Base-by-base conservation (phyloP, 2,329 filamentous ascomycete species). In the Calonectria hongkongensis region DNA sequence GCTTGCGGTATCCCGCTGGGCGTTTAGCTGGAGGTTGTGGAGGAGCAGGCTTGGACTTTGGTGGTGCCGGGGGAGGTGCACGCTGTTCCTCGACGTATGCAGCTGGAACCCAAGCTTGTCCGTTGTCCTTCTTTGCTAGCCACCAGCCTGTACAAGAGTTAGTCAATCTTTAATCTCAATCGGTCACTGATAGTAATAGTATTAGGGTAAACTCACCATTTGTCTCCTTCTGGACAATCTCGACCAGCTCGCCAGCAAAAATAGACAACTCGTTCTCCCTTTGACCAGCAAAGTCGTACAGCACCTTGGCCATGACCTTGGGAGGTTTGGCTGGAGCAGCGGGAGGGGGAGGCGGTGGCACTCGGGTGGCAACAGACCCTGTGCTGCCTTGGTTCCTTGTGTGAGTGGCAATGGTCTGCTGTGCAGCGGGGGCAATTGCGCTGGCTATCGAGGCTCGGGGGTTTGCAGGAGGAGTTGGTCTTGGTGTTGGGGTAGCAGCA, bases 61-160 rank as follows among this genome's bases (percentile, higher is more conserved):
- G 89, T 1, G 93, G 91, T 1, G 94, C 91, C 12, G 93, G 92
- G 16, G 94, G 92, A 8, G 91, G 89, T 9, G 91, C 90, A 5
- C 91, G 89, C 82, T 94, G 90, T 85, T 98, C 96, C 85, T 98
- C 94, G 10, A 99, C 93, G 81, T 99, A 99, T 25, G 96, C 95
- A 25, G 96, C 94, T 0, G 97, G 97, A 3, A 97, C 92, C 97
- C 97, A 99, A 65, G 95, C 97, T 84, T 97, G 95, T n/a, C 91
- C 91, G 5, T 79, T 78, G 7, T 77, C 85, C 74, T 93, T 94
- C 87, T 95, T 96, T 75, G 93, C 97, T 58, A 98, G 89, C 96
- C 96, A 98, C 97, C 97, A 99, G 66, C 97, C 96, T 98, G 27
- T 16, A 65, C 66, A 36, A 50, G 27, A 68, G 76, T 89, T 83